Conservation (phyloP, 1,284 basidiomycete genomes). For the Volvariella volvacea region DNA sequence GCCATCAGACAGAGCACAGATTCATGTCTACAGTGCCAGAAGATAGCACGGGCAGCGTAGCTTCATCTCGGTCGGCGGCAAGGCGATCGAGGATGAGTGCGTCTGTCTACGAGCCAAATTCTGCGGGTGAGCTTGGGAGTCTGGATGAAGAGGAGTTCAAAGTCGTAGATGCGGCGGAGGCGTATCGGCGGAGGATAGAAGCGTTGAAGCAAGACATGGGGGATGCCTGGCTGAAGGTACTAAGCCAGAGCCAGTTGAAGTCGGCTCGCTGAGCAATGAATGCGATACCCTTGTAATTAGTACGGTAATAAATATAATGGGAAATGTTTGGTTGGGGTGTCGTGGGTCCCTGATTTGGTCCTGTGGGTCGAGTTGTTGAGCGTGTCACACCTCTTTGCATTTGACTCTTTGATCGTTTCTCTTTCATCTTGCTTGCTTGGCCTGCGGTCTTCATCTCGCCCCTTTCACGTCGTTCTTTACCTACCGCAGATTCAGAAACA, state of each 20-base stretch:
- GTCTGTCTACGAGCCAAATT: conserved; percentile 52
- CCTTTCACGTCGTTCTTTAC: neutral
- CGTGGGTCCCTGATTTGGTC: too few relatives aligned
- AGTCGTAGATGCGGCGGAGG: conserved; percentile 47
- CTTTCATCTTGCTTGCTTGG: neutral
- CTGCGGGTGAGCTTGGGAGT: conserved; percentile 22
- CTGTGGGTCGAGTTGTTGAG: too few relatives aligned
- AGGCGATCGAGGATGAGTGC: conserved; percentile 50
- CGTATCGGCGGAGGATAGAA: conserved; percentile 73
- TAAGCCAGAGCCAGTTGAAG: conserved; percentile 51
- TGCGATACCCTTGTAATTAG: too few relatives aligned
- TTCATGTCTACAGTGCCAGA: neutral
- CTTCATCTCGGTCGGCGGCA: conserved; percentile 30
- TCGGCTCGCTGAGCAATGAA: conserved; percentile 3
- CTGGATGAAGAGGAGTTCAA: conserved; percentile 26
- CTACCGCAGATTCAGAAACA: neutral
- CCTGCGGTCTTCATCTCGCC: neutral
- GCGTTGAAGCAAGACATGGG: conserved; percentile 80
- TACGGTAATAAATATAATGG: too few relatives aligned
- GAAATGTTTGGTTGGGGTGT: too few relatives aligned
- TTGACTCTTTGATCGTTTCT: neutral
- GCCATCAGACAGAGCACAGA: too few relatives aligned
- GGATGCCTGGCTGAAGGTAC: conserved; percentile 80
- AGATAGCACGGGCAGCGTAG: conserved; percentile 11
- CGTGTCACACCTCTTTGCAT: neutral